phyloP scores from a whole-genome alignment of 1,139 yeast species.

The Scheffersomyces insectosa region DNA sequence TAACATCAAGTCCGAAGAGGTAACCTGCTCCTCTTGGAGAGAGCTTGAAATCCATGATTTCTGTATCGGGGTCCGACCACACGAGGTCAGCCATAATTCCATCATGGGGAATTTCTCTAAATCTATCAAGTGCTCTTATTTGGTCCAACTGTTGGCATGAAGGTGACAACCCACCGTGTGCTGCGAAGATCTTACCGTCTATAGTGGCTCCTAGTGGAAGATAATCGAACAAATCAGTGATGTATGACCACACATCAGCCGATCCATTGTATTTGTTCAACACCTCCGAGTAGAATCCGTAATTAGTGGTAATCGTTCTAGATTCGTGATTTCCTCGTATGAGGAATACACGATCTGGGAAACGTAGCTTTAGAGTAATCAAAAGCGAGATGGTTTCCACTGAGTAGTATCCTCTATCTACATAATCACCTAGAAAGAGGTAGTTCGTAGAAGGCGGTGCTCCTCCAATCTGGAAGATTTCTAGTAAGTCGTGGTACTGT shows the following conservation, averaged over 20 bases:
- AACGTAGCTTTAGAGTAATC: constrained; percentile 80
- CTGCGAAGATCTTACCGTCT: constrained; percentile 89
- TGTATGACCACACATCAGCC: constrained; percentile 80
- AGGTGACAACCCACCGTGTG: constrained; percentile 95
- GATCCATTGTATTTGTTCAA: constrained; percentile 79
- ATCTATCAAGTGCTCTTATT: constrained; percentile 83
- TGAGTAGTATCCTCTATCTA: constrained; percentile 83
- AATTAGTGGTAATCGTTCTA: constrained; percentile 92
- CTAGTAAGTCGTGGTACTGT: constrained; percentile 90
- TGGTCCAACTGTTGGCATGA: constrained; percentile 93
- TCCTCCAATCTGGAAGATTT: constrained; percentile 92
- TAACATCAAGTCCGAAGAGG: constrained; percentile 90
- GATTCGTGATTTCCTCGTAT: constrained; percentile 96
- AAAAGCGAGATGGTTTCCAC: constrained; percentile 88
- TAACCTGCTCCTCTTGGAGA: constrained; percentile 98
- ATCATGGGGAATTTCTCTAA: constrained; percentile 94
- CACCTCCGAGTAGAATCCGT: constrained; percentile 95
- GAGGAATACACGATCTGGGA: constrained; percentile 77
- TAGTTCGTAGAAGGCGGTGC: constrained; percentile 92
- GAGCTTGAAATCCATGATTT: constrained; percentile 76
- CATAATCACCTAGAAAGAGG: constrained; percentile 90
- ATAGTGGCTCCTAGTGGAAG: constrained; percentile 90
- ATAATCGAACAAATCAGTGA: constrained; percentile 92
- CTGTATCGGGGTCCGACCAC: constrained; percentile 98
- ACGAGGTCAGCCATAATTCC: constrained; percentile 99